Evolutionary conservation across 768 basidiomycete genomes (phyloP).

Genomic region (Tylopilus intermedius): DNA sequence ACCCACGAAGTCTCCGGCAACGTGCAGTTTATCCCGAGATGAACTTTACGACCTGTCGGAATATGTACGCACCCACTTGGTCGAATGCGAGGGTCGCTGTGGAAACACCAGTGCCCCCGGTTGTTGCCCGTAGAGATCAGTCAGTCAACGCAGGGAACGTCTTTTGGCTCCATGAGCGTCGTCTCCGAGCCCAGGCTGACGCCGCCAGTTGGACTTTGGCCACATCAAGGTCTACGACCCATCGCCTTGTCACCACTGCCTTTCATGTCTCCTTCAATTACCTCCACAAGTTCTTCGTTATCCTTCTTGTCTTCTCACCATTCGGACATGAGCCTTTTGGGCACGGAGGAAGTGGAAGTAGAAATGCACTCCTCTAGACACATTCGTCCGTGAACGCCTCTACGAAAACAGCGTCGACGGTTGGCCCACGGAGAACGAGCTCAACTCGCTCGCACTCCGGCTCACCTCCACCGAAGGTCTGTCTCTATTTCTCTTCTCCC

Average conservation of each 20-base stretch:
- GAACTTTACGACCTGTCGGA: slow-evolving; percentile 62
- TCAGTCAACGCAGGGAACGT: slow-evolving; percentile 40
- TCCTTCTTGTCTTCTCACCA: slow-evolving; percentile 61
- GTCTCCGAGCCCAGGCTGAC: slow-evolving; percentile 29
- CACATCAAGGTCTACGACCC: slow-evolving; percentile 23
- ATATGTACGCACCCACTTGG: slow-evolving; percentile 39
- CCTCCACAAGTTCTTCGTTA: slow-evolving; percentile 30
- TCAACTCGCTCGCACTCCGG: slow-evolving; percentile 48
- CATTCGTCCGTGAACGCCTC: no score
- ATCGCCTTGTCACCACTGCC: slow-evolving; percentile 43
- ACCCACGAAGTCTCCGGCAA: slow-evolving; percentile 45
- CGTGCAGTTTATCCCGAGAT: slow-evolving; percentile 60
- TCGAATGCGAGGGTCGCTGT: no score
- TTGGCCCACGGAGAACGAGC: no score
- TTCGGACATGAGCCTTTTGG: slow-evolving; percentile 55
- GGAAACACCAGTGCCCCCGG: no score
- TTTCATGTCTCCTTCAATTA: slow-evolving; percentile 36
- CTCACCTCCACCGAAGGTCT: slow-evolving; percentile 48
- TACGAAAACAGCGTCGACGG: no score
- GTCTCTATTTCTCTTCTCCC: slow-evolving; percentile 14
- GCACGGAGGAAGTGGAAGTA: slow-evolving; percentile 20
- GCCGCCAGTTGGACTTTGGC: slow-evolving; percentile 28
- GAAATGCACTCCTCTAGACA: slow-evolving; percentile 15
- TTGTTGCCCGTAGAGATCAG: slow-evolving; percentile 30
- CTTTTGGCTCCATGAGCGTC: slow-evolving; percentile 42